These are phyloP conservation scores for Deuterostichococcus epilithicus DNA, from an alignment of 139 green algal species.

Conservation along the genomic window DNA sequence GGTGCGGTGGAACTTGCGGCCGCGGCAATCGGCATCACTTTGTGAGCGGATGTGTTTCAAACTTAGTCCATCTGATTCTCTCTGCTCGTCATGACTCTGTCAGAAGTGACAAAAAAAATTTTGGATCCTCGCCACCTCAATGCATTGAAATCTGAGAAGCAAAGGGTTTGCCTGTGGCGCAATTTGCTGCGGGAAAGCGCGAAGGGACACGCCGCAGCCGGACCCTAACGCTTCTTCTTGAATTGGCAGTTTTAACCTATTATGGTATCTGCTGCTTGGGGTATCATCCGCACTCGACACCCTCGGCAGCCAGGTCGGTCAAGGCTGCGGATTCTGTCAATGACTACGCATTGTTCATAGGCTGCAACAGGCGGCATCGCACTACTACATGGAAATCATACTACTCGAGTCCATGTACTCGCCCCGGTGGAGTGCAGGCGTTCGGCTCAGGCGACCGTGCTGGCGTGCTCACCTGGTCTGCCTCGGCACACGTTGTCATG, in stretches of 20 bases:
- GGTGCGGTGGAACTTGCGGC: not conserved
- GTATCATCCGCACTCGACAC: slow-evolving; percentile 15
- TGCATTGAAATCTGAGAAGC: not conserved
- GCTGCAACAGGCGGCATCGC: too few species aligned
- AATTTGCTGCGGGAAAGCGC: too few species aligned
- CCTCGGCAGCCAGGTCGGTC: slow-evolving; percentile 16
- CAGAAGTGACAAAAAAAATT: too few species aligned
- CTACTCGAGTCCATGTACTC: too few species aligned
- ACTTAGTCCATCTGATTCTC: too few species aligned
- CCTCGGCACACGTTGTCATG: slow-evolving; percentile 12
- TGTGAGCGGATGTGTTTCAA: not conserved
- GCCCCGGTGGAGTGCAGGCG: slow-evolving; percentile 4
- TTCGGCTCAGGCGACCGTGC: slow-evolving; percentile 16
- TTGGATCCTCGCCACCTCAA: too few species aligned
- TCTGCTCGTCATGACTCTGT: too few species aligned
- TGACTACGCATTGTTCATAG: too few species aligned
- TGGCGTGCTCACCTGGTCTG: slow-evolving; percentile 16
- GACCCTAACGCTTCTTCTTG: not conserved
- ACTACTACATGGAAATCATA: too few species aligned
- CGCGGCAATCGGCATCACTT: not conserved
- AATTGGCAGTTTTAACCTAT: slow-evolving; percentile 13
- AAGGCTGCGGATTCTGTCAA: not conserved
- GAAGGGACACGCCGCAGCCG: too few species aligned
- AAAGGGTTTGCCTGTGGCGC: too few species aligned
- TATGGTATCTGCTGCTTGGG: slow-evolving; percentile 6